Percentiles rank a stretch among this genome's conserved stretches.
Conservation (phyloP, 1,284 basidiomycete genomes). For the Trichosporon faecale region DNA sequence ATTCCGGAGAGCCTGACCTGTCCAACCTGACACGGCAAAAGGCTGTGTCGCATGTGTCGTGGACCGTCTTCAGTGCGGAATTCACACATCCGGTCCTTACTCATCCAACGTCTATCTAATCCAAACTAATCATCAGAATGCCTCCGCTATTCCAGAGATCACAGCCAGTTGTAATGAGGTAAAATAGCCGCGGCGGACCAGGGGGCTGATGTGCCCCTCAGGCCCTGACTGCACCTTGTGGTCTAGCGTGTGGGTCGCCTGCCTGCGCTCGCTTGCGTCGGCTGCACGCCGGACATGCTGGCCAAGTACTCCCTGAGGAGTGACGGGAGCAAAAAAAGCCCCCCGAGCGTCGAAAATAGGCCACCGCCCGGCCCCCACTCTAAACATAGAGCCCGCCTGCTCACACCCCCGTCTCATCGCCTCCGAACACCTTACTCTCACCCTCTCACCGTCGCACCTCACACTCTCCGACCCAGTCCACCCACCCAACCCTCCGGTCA, state of each 20-base stretch:
- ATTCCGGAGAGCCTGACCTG: background rate
- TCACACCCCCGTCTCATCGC: background rate
- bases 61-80: background rate
- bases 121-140: too few species aligned
- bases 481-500: too few species aligned
- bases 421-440: background rate
- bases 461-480: background rate
- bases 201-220: background rate
- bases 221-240: too few species aligned
- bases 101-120: background rate
- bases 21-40: background rate
- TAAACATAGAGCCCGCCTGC: conserved; percentile 1
- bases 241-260: too few species aligned
- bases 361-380: background rate
- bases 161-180: background rate
- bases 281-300: background rate
- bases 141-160: too few species aligned
- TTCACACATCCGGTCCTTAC: background rate
- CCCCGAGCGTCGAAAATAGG: conserved; percentile 6
- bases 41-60: background rate
- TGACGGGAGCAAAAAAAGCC: conserved; percentile 9
- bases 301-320: background rate
- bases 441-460: background rate
- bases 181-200: background rate
- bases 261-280: background rate